Base-by-base conservation (phyloP, 805 yeast species). In the Saturnispora kantuleensis region DNA sequence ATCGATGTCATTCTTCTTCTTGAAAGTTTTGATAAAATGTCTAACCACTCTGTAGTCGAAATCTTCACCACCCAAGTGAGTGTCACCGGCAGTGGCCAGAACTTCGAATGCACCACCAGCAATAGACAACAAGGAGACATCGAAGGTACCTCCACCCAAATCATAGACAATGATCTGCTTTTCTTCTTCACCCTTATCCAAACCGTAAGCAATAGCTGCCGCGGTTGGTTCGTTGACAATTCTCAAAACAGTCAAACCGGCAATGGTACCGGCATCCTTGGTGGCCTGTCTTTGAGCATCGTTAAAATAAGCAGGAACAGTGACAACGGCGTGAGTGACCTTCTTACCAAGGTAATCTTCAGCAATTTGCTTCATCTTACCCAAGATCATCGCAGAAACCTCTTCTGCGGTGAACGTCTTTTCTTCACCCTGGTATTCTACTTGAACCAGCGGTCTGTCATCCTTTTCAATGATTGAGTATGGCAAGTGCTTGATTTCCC, bases 1-100 rank as follows among this genome's bases (percentile, higher is more conserved):
- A 66, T 93, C 97, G 59, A 86, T 81, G 59, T 76, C 76, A 66
- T 88, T 80, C 75, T 90, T 90, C 81, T 93, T 85, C 78, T 89
- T 87, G 74, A 88, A 88, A 46, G 79, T 74, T 70, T 83, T 84
- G 62, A 79, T 76, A 64, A 89, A 84, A 69, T 86, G 93, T 68
- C 81, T 81, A 52, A 87, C 89, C 62, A 87, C 82, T 68, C 87
- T 79, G 73, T 76, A 79, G 70, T 87, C 96, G 58, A 87, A 87
- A 71, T 87, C 96, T 73, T 87, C 95, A 78, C 96, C 96, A 77
- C 96, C 96, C 69, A 87, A 78, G 67, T 87, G 96, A 51, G 96
- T 87, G 66, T 87, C 95, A 82, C 96, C 96, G 50, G 94, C 87
- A 51, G 96, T 86, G 45, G 95, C 89, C 69, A 83, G 77, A 46